Evolutionary conservation across 2,329 filamentous ascomycete genomes (phyloP).

Genomic region (Fusarium oxysporum): DNA sequence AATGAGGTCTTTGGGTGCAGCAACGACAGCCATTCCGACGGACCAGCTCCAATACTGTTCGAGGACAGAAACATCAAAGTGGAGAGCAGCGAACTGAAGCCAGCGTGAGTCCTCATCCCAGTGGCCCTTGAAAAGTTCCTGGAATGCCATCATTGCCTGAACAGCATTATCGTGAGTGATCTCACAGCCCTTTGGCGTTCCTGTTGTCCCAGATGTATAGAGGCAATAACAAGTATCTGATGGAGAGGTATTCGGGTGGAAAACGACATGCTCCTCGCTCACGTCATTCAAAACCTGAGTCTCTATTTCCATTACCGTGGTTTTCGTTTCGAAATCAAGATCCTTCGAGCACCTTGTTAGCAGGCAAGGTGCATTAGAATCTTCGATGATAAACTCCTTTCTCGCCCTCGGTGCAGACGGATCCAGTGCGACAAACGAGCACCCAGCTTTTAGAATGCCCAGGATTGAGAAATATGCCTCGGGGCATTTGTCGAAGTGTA

Average conservation of each 20-base stretch:
- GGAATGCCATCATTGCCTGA: constrained; percentile 90
- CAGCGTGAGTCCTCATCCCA: constrained; percentile 82
- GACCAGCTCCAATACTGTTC: constrained; percentile 98
- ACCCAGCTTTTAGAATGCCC: constrained; percentile 84
- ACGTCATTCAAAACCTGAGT: constrained; percentile 46
- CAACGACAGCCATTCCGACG: constrained; percentile 85
- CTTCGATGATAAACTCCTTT: constrained; percentile 81
- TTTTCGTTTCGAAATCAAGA: constrained; percentile 50
- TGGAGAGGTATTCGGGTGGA: constrained; percentile 42
- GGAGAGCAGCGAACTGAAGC: constrained; percentile 93
- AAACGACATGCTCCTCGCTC: constrained; percentile 21
- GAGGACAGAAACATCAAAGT: constrained; percentile 93
- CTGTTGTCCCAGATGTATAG: constrained; percentile 89
- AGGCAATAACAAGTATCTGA: constrained; percentile 81
- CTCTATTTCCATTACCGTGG: constrained; percentile 51
- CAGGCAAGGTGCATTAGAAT: constrained; percentile 75
- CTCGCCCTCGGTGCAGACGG: constrained; percentile 76
- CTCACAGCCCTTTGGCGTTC: constrained; percentile 87
- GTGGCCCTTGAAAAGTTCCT: constrained; percentile 78
- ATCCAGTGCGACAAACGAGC: constrained; percentile 84
- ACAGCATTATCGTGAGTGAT: constrained; percentile 90
- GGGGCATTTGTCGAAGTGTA: constrained; percentile 87
- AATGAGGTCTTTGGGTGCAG: constrained; percentile 84
- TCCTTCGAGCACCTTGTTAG: constrained; percentile 61
- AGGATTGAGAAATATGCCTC: constrained; percentile 86